Evolutionary conservation across 495 filamentous ascomycete species (phyloP).

Genomic region (Glutinoglossum americanum): DNA sequence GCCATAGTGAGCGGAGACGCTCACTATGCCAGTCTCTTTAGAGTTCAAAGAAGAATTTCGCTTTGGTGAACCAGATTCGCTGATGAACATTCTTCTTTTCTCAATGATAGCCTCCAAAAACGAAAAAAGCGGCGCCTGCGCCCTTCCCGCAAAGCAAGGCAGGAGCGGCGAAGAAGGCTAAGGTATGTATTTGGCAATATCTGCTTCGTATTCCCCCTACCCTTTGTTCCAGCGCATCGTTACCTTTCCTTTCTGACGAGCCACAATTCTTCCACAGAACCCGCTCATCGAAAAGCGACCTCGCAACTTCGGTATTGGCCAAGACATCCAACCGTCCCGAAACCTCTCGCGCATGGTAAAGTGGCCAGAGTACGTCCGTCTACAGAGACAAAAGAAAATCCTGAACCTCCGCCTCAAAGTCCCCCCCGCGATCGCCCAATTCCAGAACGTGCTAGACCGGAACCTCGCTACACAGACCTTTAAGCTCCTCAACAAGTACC

Average conservation of each 20-base stretch:
- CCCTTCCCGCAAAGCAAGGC: conserved; percentile 91
- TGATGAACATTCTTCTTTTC: conserved; percentile 76
- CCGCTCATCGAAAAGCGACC: conserved; percentile 95
- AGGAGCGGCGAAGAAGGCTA: conserved; percentile 63
- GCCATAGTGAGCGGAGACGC: conserved; percentile 37
- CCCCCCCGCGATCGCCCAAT: conserved; percentile 91
- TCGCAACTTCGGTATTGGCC: conserved; percentile 96
- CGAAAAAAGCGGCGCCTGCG: conserved; percentile 86
- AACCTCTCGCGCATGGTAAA: conserved; percentile 98
- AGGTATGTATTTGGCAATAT: conserved; percentile 39
- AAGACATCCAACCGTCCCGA: conserved; percentile 93
- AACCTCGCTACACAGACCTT: conserved; percentile 93
- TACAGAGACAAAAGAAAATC: conserved; percentile 99
- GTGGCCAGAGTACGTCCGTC: conserved; percentile 97
- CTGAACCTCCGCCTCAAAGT: conserved; percentile 97
- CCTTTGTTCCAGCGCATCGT: neutral
- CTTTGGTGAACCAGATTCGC: conserved; percentile 61
- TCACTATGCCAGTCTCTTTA: conserved; percentile 40
- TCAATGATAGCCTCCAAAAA: conserved; percentile 99
- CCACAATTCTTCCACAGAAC: conserved; percentile 39
- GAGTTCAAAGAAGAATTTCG: conserved; percentile 71
- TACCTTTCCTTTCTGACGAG: conserved; percentile 8
- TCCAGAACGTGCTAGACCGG: conserved; percentile 91
- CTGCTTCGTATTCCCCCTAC: neutral
- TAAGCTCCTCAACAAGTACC: conserved; percentile 99